These are phyloP conservation scores for Serendipita sp. DNA, from an alignment of 768 basidiomycete genomes.

Conservation along the genomic window DNA sequence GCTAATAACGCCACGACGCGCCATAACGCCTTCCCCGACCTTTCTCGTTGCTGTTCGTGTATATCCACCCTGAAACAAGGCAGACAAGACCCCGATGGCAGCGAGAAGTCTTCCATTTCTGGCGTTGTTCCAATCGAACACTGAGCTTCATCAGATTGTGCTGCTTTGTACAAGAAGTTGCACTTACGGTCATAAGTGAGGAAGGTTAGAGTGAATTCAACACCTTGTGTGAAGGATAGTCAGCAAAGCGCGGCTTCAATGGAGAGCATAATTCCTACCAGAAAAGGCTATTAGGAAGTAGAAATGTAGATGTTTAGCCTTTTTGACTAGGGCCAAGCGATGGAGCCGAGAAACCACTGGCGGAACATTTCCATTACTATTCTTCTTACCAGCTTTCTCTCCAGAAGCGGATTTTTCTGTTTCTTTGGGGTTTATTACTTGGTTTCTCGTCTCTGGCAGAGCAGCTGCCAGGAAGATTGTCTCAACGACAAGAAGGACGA, in stretches of 20 bases:
- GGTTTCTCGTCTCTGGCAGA: constrained; percentile 74
- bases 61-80: constrained; percentile 84
- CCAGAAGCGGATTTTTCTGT: constrained; percentile 7
- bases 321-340: constrained; percentile 33
- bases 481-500: constrained; percentile 62
- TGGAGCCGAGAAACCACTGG: constrained; percentile 12
- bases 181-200: constrained; percentile 72
- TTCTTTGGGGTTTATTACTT: constrained; percentile 14
- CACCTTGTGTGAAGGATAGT: constrained; percentile 27
- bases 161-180: neutral
- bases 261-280: constrained; percentile 18
- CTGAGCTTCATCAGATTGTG: constrained; percentile 23
- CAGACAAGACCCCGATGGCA: constrained; percentile 80
- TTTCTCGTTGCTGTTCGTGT: constrained; percentile 66
- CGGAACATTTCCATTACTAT: neutral
- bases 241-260: neutral
- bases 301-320: constrained; percentile 58
- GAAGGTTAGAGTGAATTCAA: constrained; percentile 95
- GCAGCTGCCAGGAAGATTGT: constrained; percentile 57
- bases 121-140: constrained; percentile 77
- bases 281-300: constrained; percentile 82
- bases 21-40: constrained; percentile 69
- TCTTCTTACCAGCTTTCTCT: neutral
- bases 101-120: constrained; percentile 76
- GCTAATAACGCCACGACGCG: constrained; percentile 57